A percentile compares a stretch with the other conserved stretches of the same genome.
These are phyloP conservation scores for Chamaecrista fasciculata DNA, from an alignment of 306 rosid genomes.

Conservation along the genomic window DNA sequence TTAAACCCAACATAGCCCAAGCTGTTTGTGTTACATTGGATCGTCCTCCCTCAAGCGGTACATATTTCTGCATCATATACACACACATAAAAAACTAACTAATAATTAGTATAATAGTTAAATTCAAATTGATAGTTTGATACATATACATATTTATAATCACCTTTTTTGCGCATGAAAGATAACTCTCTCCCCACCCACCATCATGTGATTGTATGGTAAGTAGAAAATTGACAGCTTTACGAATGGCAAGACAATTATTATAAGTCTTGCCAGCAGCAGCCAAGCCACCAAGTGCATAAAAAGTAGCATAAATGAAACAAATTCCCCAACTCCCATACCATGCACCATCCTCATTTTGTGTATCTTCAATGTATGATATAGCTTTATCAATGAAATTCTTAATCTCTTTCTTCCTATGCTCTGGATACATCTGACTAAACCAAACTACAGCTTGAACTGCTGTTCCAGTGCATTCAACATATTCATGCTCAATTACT, in stretches of 20 bases:
- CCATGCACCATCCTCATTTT: background rate
- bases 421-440: background rate
- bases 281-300: background rate
- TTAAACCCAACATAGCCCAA: background rate
- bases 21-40: background rate
- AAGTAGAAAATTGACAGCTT: background rate
- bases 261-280: background rate
- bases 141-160: background rate
- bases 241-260: background rate
- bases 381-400: background rate
- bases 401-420: background rate
- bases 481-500: conserved; percentile 14
- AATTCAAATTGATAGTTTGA: background rate
- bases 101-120: too few species aligned
- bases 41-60: background rate
- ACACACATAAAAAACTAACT: too few species aligned
- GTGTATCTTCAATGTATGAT: background rate
- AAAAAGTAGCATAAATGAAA: background rate
- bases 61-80: background rate
- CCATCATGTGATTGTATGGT: background rate
- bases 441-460: background rate
- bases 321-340: background rate
- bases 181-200: conserved; percentile 1
- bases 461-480: conserved; percentile 33
- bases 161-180: background rate